Evolutionary conservation across 345 rosid species (phyloP), one percentile per base, ranked within the genome.

Genomic region (Lenwebbia sp.): DNA sequence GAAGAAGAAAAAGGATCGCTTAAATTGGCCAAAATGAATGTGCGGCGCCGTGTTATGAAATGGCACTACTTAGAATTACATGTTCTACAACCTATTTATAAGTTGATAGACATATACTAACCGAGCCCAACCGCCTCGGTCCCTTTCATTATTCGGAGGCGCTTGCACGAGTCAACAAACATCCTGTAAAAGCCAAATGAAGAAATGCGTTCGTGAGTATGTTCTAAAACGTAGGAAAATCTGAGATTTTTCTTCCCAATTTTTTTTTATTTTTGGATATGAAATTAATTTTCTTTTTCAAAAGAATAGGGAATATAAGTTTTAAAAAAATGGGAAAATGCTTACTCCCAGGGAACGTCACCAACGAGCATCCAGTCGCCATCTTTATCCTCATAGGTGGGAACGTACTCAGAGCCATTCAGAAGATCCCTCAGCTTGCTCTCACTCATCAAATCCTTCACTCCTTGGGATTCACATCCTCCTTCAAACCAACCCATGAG

Each of bases 341-440:
- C 93, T 81, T 91, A 96, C 99, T 93, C 91, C 99, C 99, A 96
- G n/a, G 99, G 99, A 70, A 96, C 99, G 88, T 96, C 99, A 21
- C 99, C 99, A 70, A 96, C 95, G 60, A 96, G 96, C 99, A 96
- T 96, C 99, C 98, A 96, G 75, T 96, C 99, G 84, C 98, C 96
- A 81, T 96, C 99, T 92, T 94, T 96, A 91, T 96, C 99, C 90
- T 96, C 97, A 84, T 96, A 96, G 82, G 97, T 94, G 81, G 98
- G 95, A 90, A 94, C 96, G 91, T 94, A 95, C 76, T 96, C 97
- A 84, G 95, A 92, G 82, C 90, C 91, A 87, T 90, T 93, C 87
- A 94, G 91, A 10, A 95, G 87, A 83, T 94, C 98, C 93, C 85
- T 88, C n/a, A 93, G 89, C 92, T 92, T 96, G 87, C 93, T 91